A percentile compares a stretch with the other conserved stretches of the same genome.
Conservation (phyloP, 2,329 filamentous ascomycete genomes). For the Fonsecaea monophora region DNA sequence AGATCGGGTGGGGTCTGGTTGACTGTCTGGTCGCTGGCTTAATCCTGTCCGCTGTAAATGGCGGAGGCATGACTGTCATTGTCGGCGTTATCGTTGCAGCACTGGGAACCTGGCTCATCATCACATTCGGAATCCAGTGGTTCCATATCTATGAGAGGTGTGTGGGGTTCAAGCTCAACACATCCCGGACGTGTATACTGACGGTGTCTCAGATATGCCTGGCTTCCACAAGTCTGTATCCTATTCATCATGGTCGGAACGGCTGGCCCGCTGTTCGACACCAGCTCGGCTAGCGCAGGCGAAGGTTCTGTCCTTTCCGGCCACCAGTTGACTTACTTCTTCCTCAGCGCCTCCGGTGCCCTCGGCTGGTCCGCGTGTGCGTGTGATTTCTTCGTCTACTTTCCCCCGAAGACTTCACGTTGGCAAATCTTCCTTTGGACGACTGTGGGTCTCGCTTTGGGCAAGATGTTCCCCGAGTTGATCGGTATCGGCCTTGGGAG, state of each 20-base stretch:
- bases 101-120: constrained; percentile 43
- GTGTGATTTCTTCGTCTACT: constrained; percentile 64
- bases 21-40: constrained; percentile 51
- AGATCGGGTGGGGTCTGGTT: constrained; percentile 61
- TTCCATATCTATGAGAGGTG: constrained; percentile 52
- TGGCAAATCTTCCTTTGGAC: constrained; percentile 64
- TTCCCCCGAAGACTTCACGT: constrained; percentile 60
- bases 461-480: constrained; percentile 67
- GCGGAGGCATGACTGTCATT: constrained; percentile 48
- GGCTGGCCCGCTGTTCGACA: constrained; percentile 21
- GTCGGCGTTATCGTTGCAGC: constrained; percentile 50
- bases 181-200: constrained; percentile 5
- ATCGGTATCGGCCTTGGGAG: constrained; percentile 68
- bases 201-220: constrained; percentile 42
- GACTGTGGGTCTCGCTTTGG: constrained; percentile 61
- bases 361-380: constrained; percentile 22
- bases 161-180: neutral
- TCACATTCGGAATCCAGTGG: constrained; percentile 52
- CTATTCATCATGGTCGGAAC: constrained; percentile 24
- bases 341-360: constrained; percentile 19
- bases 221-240: constrained; percentile 42
- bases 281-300: constrained; percentile 6
- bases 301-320: constrained; percentile 1
- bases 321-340: constrained; percentile 19
- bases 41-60: constrained; percentile 51